These are phyloP conservation scores for Vigna hirtella DNA, from an alignment of 306 rosid genomes.

Conservation along the genomic window DNA sequence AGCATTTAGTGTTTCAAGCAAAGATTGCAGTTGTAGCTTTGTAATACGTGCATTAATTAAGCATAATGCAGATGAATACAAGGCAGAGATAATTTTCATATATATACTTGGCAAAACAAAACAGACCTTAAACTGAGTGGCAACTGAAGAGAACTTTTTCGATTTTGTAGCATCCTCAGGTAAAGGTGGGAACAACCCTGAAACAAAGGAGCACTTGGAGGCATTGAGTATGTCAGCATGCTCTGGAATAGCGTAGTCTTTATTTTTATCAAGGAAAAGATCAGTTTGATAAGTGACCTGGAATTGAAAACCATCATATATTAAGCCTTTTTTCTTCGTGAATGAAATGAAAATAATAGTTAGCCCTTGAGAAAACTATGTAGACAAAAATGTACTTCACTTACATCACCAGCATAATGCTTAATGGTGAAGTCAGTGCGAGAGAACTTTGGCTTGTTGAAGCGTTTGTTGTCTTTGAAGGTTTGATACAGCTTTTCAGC, in stretches of 20 bases:
- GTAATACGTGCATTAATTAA: conserved; percentile 33
- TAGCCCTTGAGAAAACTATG: too few species aligned
- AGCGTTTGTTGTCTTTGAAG: conserved; percentile 82
- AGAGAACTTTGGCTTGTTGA: conserved; percentile 94
- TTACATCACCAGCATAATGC: conserved; percentile 98
- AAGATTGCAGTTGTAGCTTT: conserved; percentile 91
- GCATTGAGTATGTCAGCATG: conserved; percentile 82
- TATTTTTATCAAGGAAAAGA: conserved; percentile 90
- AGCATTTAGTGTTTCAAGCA: conserved; percentile 87
- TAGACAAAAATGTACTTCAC: conserved; percentile 48
- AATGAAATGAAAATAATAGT: too few species aligned
- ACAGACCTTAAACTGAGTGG: conserved; percentile 80
- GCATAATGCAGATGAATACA: conserved; percentile 33
- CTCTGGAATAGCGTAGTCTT: conserved; percentile 95
- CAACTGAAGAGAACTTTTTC: conserved; percentile 91
- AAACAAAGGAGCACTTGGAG: conserved; percentile 83
- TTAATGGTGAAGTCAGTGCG: conserved; percentile 84
- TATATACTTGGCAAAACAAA: conserved; percentile 34
- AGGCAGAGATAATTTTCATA: conserved; percentile 14
- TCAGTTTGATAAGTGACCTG: conserved; percentile 98
- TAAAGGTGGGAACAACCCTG: conserved; percentile 84
- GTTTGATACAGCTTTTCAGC: conserved; percentile 94
- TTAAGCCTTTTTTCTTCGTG: conserved; percentile 20
- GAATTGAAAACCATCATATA: conserved; percentile 38
- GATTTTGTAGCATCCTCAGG: conserved; percentile 88